A percentile compares a stretch with the other conserved stretches of the same genome.
Conservation (phyloP, 2,329 filamentous ascomycete species). For the Paracoccidioides brasiliensis region DNA sequence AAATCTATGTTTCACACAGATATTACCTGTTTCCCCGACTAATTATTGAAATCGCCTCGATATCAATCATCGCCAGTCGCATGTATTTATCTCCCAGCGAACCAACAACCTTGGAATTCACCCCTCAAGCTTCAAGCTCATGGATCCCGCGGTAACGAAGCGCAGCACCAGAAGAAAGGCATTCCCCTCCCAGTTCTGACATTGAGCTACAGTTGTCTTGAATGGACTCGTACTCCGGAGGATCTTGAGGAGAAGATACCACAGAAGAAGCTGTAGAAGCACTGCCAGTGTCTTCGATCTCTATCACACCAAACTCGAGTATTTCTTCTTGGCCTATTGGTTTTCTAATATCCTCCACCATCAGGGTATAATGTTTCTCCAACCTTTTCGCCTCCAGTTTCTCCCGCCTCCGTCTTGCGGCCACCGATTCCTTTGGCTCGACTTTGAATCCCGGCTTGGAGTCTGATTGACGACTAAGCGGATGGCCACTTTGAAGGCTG, state of each 20-base stretch:
- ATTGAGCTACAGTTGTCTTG: background rate
- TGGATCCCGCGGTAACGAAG: background rate
- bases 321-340: background rate
- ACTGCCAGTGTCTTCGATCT: background rate
- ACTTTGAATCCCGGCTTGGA: background rate
- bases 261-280: background rate
- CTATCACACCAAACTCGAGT: background rate
- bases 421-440: background rate
- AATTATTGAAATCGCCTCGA: background rate
- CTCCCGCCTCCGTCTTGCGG: background rate
- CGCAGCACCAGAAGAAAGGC: background rate
- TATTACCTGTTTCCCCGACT: background rate
- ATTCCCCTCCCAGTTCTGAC: background rate
- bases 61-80: background rate
- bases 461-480: background rate
- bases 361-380: slow-evolving; percentile 5
- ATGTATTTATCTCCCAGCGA: background rate
- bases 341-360: slow-evolving; percentile 5
- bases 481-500: background rate
- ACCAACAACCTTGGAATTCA: background rate
- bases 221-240: background rate
- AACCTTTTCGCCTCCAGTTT: slow-evolving; percentile 7
- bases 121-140: background rate
- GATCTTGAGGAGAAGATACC: background rate
- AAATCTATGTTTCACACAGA: background rate